phyloP scores from a whole-genome alignment of 2,329 filamentous ascomycete genomes.

The Coniella vitis region DNA sequence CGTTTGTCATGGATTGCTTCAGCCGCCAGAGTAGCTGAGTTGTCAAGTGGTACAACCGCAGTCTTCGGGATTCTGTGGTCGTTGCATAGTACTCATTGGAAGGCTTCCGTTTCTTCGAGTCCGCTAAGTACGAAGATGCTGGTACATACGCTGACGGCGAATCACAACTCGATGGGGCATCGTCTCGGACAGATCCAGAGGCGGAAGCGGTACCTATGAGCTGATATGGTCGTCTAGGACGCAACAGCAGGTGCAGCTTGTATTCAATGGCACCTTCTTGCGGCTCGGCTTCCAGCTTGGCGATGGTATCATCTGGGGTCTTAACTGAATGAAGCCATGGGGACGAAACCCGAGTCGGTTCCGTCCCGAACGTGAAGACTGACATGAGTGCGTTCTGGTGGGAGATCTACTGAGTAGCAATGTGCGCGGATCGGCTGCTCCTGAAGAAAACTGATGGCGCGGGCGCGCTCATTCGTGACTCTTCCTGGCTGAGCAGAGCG shows the following conservation, averaged over 20 bases:
- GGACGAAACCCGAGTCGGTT: constrained; percentile 80
- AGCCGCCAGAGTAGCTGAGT: constrained; percentile 92
- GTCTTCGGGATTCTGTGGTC: constrained; percentile 65
- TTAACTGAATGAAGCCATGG: constrained; percentile 69
- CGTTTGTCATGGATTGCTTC: constrained; percentile 81
- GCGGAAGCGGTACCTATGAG: constrained; percentile 54
- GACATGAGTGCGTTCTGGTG: constrained; percentile 61
- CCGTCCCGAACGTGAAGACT: constrained; percentile 89
- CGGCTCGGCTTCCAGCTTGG: constrained; percentile 79
- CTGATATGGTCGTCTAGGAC: constrained; percentile 62
- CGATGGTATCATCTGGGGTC: constrained; percentile 41
- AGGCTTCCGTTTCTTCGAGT: constrained; percentile 2
- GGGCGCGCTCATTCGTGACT: background rate
- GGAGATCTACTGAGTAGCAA: background rate
- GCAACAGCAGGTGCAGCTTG: constrained; percentile 83
- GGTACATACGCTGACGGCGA: constrained; percentile 15
- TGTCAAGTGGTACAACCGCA: constrained; percentile 82
- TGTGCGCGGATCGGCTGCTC: background rate
- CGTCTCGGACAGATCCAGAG: constrained; percentile 6
- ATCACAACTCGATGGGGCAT: constrained; percentile 2
- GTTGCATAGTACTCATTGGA: constrained; percentile 9
- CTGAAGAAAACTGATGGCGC: too few relatives aligned
- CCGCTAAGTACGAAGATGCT: constrained; percentile 27
- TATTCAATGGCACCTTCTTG: constrained; percentile 95
- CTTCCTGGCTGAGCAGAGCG: constrained; percentile 1